phyloP scores from a whole-genome alignment of 129 eudicot species.

The Lactuca saligna region DNA sequence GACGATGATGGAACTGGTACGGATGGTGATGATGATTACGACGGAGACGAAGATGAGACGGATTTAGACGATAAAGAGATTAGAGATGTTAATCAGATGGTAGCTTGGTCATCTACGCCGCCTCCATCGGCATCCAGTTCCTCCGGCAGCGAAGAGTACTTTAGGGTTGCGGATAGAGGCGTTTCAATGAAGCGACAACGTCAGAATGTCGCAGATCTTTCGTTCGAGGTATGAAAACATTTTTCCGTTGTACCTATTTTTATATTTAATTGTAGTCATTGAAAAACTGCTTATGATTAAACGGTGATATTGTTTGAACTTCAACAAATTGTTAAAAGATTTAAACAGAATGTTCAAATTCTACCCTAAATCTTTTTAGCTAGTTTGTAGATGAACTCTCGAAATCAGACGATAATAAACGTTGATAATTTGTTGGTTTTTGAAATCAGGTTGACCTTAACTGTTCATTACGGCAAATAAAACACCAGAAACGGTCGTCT shows the following conservation, averaged over 20 bases:
- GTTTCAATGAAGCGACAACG: constrained; percentile 32
- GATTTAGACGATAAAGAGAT: constrained; percentile 20
- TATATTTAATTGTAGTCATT: not conserved
- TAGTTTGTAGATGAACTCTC: not conserved
- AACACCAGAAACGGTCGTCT: not conserved
- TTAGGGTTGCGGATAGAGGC: constrained; percentile 3
- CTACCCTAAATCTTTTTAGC: not conserved
- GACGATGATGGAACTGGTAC: constrained; percentile 20
- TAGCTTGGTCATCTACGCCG: constrained; percentile 45
- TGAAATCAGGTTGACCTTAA: constrained; percentile 31
- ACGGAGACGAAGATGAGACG: constrained; percentile 27
- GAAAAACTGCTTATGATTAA: not conserved
- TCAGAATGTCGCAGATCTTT: constrained; percentile 31
- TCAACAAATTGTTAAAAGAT: not conserved
- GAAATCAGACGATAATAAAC: not conserved
- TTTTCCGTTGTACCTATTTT: not conserved
- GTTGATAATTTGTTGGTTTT: not conserved
- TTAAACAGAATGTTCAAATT: not conserved
- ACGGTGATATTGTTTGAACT: not conserved
- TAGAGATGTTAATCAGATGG: constrained; percentile 51
- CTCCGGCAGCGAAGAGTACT: constrained; percentile 30
- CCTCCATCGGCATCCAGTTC: constrained; percentile 41
- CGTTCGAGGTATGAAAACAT: constrained; percentile 23
- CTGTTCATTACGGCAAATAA: constrained; percentile 18
- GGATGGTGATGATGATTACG: constrained; percentile 31